Evolutionary conservation across 306 rosid species (phyloP).

Genomic region (Lathyrus aphaca): DNA sequence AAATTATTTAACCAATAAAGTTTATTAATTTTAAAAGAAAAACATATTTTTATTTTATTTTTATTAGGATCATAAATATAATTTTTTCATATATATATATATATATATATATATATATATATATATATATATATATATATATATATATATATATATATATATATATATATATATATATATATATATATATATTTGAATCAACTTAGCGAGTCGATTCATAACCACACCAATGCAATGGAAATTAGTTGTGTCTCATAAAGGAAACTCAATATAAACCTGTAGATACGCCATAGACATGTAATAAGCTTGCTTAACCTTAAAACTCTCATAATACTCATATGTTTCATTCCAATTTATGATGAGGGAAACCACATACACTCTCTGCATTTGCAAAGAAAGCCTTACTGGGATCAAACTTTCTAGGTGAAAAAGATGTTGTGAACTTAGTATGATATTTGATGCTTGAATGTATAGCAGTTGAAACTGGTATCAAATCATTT

Average conservation of each 20-base stretch:
- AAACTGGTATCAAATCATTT: slow-evolving; percentile 57
- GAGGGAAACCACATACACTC: slow-evolving; percentile 82
- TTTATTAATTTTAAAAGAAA: too few relatives aligned
- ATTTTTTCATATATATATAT: too few relatives aligned
- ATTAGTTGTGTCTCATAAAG: slow-evolving; percentile 25
- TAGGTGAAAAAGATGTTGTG: slow-evolving; percentile 78
- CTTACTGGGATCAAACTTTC: slow-evolving; percentile 68
- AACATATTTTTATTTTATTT: too few relatives aligned
- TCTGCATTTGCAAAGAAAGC: slow-evolving; percentile 85
- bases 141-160: too few relatives aligned
- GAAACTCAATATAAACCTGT: slow-evolving; percentile 66
- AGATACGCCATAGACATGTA: slow-evolving; percentile 96
- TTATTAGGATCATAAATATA: too few relatives aligned
- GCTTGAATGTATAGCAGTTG: slow-evolving; percentile 73
- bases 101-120: too few relatives aligned
- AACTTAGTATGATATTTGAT: slow-evolving; percentile 93
- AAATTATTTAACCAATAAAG: too few relatives aligned
- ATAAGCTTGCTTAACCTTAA: slow-evolving; percentile 86
- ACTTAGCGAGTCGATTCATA: too few relatives aligned
- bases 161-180: too few relatives aligned
- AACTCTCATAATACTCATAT: slow-evolving; percentile 56
- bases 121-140: too few relatives aligned
- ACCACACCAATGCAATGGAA: slow-evolving; percentile 29
- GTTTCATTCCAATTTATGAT: slow-evolving; percentile 89
- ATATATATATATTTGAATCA: too few relatives aligned